These are phyloP conservation scores for Aspergillus transmontanensis DNA, from an alignment of 2,329 filamentous ascomycete species.

Conservation along the genomic window DNA sequence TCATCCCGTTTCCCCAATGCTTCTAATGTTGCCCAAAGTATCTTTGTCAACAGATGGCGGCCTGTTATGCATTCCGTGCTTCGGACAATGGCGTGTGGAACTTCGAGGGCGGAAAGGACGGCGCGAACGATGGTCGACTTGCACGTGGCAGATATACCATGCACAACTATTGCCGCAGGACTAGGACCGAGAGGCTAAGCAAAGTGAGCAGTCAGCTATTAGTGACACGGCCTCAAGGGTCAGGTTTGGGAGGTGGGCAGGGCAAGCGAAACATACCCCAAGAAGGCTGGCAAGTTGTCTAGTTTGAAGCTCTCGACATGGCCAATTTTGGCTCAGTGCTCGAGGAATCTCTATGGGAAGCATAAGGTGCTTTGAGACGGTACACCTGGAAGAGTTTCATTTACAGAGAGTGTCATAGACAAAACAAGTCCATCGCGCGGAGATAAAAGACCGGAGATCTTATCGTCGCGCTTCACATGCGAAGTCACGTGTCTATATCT, in stretches of 20 bases:
- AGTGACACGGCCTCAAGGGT: neutral
- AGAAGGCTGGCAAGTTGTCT: slow-evolving; percentile 45
- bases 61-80: slow-evolving; percentile 50
- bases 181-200: slow-evolving; percentile 56
- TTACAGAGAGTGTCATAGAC: neutral
- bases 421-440: neutral
- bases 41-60: slow-evolving; percentile 49
- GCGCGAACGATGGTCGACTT: slow-evolving; percentile 73
- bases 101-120: slow-evolving; percentile 64
- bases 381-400: neutral
- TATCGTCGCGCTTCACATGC: slow-evolving; percentile 10
- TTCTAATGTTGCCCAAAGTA: slow-evolving; percentile 43
- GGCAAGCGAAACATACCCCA: slow-evolving; percentile 32
- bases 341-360: slow-evolving; percentile 36
- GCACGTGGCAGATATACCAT: slow-evolving; percentile 84
- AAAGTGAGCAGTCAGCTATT: neutral
- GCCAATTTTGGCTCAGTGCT: slow-evolving; percentile 44
- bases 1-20: slow-evolving; percentile 39
- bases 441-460: slow-evolving; percentile 8
- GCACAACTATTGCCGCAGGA: slow-evolving; percentile 73
- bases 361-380: slow-evolving; percentile 20
- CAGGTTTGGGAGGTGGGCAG: slow-evolving; percentile 17
- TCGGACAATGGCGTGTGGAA: slow-evolving; percentile 44
- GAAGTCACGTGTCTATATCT: slow-evolving; percentile 9
- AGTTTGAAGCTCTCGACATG: slow-evolving; percentile 47